Base-by-base conservation (phyloP, 768 basidiomycete species). In the Hygrophoropsis aurantiaca region DNA sequence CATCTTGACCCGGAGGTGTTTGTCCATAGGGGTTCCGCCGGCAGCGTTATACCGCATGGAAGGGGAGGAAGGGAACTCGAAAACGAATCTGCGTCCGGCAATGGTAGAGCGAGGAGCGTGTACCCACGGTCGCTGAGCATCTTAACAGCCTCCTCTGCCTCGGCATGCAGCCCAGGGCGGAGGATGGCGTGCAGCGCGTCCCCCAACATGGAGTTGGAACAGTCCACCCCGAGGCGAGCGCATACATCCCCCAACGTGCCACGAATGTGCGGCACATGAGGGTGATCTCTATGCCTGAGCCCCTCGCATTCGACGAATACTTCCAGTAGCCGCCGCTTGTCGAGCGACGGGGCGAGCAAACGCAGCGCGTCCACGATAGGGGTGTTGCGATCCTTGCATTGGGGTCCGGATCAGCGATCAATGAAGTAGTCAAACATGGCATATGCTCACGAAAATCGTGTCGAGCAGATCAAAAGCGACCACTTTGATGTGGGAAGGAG, bases 291-390 rank as follows among this genome's bases (percentile, higher is more conserved):
- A 25, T 46, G 34, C 18, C 36, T 46, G 11, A 42, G 3, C 7
- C 19, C 11, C 18, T 42, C 42, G 15, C 8, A 46, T 46, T 46
- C 44, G 4, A 46, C 25, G 25, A 37, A 46, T 11, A 25, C 16
- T n/a, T 40, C 13, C n/a, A 24, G 18, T 11, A 46, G n/a, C 4
- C 5, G 11, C 32, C 23, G 20, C 24, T 11, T 45, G 19, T 45
- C 23, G 5, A 16, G 11, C n/a, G 33, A 21, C 9, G 44, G 33
- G 7, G 9, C 19, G 25, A 45, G 11, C 21, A 24, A n/a, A 16
- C 33, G n/a, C 21, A 45, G 21, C 6, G 44, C 44, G 4, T 40
- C 19, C 21, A 37, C 18, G 2, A 46, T 4, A 19, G 36, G 21
- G 27, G n/a, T 15, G 3, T 46, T 24, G 36, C 34, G 23, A 4